Evolutionary conservation across 352 stramenopile species (phyloP), one percentile per base, ranked within the genome.

Genomic region (Phytophthora agathidicida): DNA sequence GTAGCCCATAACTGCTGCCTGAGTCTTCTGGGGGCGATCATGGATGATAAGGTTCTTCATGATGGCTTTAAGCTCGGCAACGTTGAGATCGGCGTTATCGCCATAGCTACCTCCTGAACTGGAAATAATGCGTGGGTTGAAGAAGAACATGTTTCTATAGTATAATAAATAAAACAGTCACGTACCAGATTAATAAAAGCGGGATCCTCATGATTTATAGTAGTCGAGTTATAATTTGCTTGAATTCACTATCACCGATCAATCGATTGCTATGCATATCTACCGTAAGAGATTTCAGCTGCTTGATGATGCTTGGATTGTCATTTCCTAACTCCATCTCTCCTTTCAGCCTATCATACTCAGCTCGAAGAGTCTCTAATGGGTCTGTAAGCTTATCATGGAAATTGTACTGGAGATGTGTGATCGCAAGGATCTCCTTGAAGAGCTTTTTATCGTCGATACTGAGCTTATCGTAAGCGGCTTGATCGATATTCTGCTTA

Each of bases 191-290:
- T 14, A 20, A 52, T 60, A 19, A 5, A n/a, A 27, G n/a, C n/a
- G n/a, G n/a, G n/a, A n/a, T n/a, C n/a, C n/a, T n/a, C n/a, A n/a
- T n/a, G 46, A 60, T 41, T 39, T 69, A 69, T 64, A 58, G 20
- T 7, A 58, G 1, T 16, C 32, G 56, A 2, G 30, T 23, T 10
- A 57, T 57, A 39, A 46, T 51, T 19, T 59, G 5, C 33, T 67
- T 67, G 36, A 61, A 67, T 16, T 60, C 43, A 42, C 31, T 26
- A 57, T 55, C 36, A 6, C 26, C 46, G 57, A 60, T 67, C 28
- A 67, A 30, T 26, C 28, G 20, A 48, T 66, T 65, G 13, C 13
- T 20, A 35, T 60, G 60, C 58, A 67, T 67, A 67, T 67, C 58
- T 13, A 59, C 43, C 11, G 13, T 36, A 9, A 67, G 24, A 0